Base-by-base conservation (phyloP, 2,329 filamentous ascomycete genomes). In the Penicillium sp. region DNA sequence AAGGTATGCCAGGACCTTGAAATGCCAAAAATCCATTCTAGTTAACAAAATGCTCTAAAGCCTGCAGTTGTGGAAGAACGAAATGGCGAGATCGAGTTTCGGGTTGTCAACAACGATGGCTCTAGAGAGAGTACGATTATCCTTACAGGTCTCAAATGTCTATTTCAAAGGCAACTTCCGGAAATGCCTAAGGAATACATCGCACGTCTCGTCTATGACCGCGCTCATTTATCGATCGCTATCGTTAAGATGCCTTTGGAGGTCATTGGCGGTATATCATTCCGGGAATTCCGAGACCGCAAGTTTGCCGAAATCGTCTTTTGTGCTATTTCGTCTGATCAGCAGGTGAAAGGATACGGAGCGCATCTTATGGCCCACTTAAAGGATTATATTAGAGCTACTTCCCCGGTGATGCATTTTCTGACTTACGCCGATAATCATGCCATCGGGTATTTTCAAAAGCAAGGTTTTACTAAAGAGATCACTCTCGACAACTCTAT, bases 111-210 rank as follows among this genome's bases (percentile, higher is more conserved):
- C 80, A 99, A 99, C 70, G 94, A 97, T 69, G 89, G 89, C 66
- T 82, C 86, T 38, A 84, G 88, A 60, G 91, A 96, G 68, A 94
- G 89, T 68, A 86, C 91, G 62, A 95, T 97, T 69, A 94, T 97
- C 64, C 81, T 99, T 56, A 97, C 93, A 0, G 94, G 94, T 13
- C 80, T 99, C 50, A 97, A 97, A 72, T 96, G 91, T 70, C 95
- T 99, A 61, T 97, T 97, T 68, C 94, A 99, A 72, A 97, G 97
- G 67, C 94, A 99, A 70, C 81, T 99, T 7, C 94, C 94, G 0
- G 97, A 97, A 75, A 99, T 97, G 94, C 94, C 94, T n/a, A 97
- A 97, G 73, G 94, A 97, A 69, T 99, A 99, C 72, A 97, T 99
- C 66, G 93, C 94, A 5, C 89, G 94, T 40, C 84, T 99, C 5